Base-by-base conservation (phyloP, 106 monocot genomes). In the Amphibolis antarctica region DNA sequence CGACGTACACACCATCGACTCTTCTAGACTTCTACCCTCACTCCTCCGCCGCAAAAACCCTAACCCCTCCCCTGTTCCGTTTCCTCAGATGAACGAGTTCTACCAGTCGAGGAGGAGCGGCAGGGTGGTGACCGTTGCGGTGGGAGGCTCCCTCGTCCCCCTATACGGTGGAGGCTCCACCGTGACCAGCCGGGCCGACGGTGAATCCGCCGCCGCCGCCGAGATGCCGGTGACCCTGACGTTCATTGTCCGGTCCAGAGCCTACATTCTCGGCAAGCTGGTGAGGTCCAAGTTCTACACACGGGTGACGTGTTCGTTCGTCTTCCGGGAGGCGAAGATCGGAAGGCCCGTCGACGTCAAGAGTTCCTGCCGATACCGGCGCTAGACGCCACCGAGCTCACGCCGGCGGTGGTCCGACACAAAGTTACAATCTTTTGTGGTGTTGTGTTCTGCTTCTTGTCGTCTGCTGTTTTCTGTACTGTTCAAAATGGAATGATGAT, bases 241-340 rank as follows among this genome's bases (percentile, higher is more conserved):
- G 0, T 94, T 94, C 58, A 75, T 69, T 17, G 59, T 94, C 6
- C 70, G 86, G 30, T 76, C 89, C 1, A 55, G 76, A 13, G 93
- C 89, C 28, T 49, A 81, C 46, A 81, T 94, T 6, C 73, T 94
- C 44, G 89, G 93, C 42, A 63, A 63, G 66, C 74, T 94, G 25
- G 93, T 94, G 18, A 72, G 68, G 75, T 77, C 93, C 51, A 89
- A 79, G 65, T 94, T 94, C 77, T 83, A 89, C 75, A 74, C 79
- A 29, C 69, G 64, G n/a, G 77, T 94, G 24, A 82, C n/a, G 12
- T 94, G 93, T 64, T 26, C 49, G 17, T 48, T 89, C 12, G 10
- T 17, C 60, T 75, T 94, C 46, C 25, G 28, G 46, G 42, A 36
- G 12, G 43, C 6, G n/a, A 60, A 42, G 60, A 60, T 60, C 19